Conservation (phyloP, 306 rosid genomes). For the Dryas alaskensis region DNA sequence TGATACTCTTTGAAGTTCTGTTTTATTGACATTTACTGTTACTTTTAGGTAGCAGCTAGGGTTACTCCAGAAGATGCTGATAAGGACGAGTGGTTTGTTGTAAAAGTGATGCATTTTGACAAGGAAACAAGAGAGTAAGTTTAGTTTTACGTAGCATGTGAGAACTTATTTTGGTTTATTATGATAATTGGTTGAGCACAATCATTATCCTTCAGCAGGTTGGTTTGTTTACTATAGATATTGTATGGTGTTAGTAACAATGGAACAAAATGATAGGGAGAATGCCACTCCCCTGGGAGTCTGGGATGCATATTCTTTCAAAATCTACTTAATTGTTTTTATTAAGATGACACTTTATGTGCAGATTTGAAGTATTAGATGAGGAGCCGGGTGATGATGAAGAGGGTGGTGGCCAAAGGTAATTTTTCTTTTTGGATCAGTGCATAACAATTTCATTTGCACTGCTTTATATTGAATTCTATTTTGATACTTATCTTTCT, state of each 20-base stretch:
- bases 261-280: not conserved
- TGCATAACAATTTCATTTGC: not conserved
- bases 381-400: conserved; percentile 99
- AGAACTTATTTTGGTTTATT: not conserved
- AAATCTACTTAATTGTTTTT: conserved; percentile 2
- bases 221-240: not conserved
- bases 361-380: conserved; percentile 90
- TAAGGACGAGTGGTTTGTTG: conserved; percentile 93
- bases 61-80: conserved; percentile 84
- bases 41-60: conserved; percentile 86
- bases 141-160: conserved; percentile 2
- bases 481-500: not conserved
- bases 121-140: conserved; percentile 93
- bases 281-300: not conserved
- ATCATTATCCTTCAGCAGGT: not conserved
- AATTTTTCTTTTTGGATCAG: conserved; percentile 7
- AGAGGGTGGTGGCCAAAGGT: conserved; percentile 83
- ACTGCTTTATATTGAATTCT: not conserved
- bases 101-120: conserved; percentile 91
- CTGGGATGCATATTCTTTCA: not conserved
- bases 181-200: conserved; percentile 2
- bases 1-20: conserved; percentile 12
- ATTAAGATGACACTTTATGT: conserved; percentile 8
- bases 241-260: not conserved
- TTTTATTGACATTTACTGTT: conserved; percentile 27